Conservation (phyloP, 1,139 yeast genomes). For the Geotrichum citri-aurantii region DNA sequence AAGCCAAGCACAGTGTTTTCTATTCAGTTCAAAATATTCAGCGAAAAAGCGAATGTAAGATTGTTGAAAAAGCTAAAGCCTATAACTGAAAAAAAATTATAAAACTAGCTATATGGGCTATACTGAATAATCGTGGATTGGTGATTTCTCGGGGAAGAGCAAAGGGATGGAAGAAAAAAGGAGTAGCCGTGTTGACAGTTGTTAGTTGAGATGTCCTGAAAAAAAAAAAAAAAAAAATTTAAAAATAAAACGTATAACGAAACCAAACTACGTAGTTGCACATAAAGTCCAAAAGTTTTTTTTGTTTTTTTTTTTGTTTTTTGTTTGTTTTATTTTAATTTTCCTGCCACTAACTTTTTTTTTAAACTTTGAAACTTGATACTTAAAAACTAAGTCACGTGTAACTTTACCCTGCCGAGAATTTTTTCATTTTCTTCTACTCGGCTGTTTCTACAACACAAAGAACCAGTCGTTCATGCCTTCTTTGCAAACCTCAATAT, state of each 20-base stretch:
- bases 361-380: background rate
- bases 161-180: background rate
- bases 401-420: background rate
- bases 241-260: background rate
- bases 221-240: background rate
- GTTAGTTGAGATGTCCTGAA: background rate
- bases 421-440: background rate
- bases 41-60: background rate
- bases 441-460: background rate
- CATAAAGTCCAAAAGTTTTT: too few relatives aligned
- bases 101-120: background rate
- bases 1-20: background rate
- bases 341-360: background rate
- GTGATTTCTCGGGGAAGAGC: background rate
- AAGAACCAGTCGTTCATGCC: background rate
- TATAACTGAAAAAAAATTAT: background rate
- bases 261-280: background rate
- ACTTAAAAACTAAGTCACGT: background rate
- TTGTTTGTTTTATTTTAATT: too few relatives aligned
- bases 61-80: background rate
- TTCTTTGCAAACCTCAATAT: constrained; percentile 4
- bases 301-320: too few relatives aligned
- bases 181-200: background rate
- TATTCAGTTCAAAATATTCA: background rate
- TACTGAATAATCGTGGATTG: background rate